A percentile compares a stretch with the other conserved stretches of the same genome.
Evolutionary conservation across 139 green algal species (phyloP).

Genomic region (Chlamydomonas schloesseri): DNA sequence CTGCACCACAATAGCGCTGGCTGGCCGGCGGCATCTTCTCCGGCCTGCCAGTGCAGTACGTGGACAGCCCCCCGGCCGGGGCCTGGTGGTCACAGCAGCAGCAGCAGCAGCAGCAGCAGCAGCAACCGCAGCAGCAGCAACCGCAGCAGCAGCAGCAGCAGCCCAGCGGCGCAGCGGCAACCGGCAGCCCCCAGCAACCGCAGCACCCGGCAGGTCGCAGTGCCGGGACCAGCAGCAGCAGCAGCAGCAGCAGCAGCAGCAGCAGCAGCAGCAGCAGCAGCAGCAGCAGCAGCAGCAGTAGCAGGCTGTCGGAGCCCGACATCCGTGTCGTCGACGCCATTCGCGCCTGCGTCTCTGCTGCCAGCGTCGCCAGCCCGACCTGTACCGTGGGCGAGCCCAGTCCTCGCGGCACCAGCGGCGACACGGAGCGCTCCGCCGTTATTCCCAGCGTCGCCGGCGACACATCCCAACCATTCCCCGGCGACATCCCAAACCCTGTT

Average conservation of each 20-base stretch:
- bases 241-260: too few species aligned
- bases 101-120: background rate
- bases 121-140: slow-evolving; percentile 4
- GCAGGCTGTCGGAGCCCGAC: background rate
- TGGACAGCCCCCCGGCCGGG: background rate
- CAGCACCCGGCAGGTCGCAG: too few species aligned
- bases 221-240: too few species aligned
- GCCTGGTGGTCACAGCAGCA: background rate
- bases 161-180: too few species aligned
- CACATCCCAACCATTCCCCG: too few species aligned
- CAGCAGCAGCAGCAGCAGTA: slow-evolving; percentile 12
- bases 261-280: slow-evolving; percentile 1
- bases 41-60: background rate
- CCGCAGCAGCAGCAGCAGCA: slow-evolving; percentile 2
- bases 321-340: background rate
- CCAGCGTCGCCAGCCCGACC: too few species aligned
- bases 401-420: too few species aligned
- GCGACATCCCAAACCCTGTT: too few species aligned
- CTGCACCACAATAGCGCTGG: background rate
- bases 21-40: background rate
- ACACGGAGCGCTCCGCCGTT: too few species aligned
- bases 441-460: too few species aligned
- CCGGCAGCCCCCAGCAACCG: too few species aligned
- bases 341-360: background rate
- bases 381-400: too few species aligned